phyloP scores from a whole-genome alignment of 305 asterid genomes.

The Fraxinus platypoda region DNA sequence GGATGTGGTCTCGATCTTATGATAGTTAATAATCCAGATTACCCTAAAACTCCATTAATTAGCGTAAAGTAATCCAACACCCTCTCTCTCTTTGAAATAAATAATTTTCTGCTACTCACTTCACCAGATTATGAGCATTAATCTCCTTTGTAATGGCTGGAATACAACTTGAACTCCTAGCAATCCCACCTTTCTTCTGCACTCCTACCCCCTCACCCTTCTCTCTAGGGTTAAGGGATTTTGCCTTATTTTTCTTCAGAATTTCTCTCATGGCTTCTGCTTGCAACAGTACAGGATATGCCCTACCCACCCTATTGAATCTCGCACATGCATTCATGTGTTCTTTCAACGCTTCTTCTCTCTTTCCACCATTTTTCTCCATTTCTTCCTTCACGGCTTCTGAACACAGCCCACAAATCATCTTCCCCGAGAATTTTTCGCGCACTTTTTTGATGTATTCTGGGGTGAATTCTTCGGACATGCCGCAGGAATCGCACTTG shows the following conservation, averaged over 20 bases:
- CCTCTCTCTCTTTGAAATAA: neutral
- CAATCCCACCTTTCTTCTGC: constrained; percentile 39
- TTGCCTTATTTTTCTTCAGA: constrained; percentile 54
- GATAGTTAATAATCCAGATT: neutral
- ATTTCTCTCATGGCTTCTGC: constrained; percentile 80
- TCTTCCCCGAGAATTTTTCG: constrained; percentile 49
- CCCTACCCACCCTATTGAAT: constrained; percentile 66
- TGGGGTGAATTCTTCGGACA: constrained; percentile 80
- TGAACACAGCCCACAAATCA: constrained; percentile 78
- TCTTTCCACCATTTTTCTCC: constrained; percentile 70
- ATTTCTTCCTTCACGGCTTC: constrained; percentile 80
- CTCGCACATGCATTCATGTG: constrained; percentile 66
- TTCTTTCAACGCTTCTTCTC: constrained; percentile 58
- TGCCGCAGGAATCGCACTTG: constrained; percentile 85
- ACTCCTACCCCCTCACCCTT: constrained; percentile 16
- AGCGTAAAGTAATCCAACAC: neutral
- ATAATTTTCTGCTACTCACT: neutral
- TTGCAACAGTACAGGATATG: constrained; percentile 72
- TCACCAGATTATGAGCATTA: constrained; percentile 11
- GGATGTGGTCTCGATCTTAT: too few relatives aligned
- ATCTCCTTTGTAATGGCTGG: constrained; percentile 55
- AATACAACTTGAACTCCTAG: constrained; percentile 79
- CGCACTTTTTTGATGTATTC: constrained; percentile 54
- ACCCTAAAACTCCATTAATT: neutral
- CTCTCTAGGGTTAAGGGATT: constrained; percentile 68